These are phyloP conservation scores for Paracamarosporium sp. DNA, from an alignment of 2,329 filamentous ascomycete species.

Conservation along the genomic window DNA sequence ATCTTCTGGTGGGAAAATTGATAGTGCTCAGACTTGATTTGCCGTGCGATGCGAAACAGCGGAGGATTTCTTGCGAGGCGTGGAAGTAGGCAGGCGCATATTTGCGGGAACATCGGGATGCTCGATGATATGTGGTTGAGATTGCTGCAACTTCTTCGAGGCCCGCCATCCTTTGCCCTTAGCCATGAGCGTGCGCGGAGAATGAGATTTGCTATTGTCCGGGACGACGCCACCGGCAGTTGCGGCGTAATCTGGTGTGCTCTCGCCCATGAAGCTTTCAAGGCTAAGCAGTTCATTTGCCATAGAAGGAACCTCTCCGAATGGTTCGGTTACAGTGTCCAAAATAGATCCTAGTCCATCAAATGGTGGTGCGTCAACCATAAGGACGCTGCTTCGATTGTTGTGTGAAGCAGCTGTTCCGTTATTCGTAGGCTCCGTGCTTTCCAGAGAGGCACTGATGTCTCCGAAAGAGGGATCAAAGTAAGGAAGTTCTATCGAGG, in stretches of 20 bases:
- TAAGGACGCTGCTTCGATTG: background rate
- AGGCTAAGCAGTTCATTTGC: conserved; percentile 2
- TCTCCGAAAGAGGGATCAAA: background rate
- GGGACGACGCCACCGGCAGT: too few relatives aligned
- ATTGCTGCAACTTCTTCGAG: conserved; percentile 7
- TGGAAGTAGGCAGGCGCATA: background rate
- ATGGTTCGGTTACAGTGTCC: background rate
- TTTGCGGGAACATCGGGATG: conserved; percentile 11
- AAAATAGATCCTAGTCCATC: background rate
- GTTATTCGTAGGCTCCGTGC: background rate
- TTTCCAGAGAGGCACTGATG: too few relatives aligned
- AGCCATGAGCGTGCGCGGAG: conserved; percentile 1
- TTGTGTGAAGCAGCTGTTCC: background rate
- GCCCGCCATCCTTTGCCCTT: conserved; percentile 10
- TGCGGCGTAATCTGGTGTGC: background rate
- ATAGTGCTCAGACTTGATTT: too few relatives aligned
- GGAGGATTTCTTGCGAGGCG: background rate
- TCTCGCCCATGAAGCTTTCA: background rate
- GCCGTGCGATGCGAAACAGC: background rate
- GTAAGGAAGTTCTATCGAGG: background rate
- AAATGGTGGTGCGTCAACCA: conserved; percentile 4
- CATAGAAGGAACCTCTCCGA: background rate
- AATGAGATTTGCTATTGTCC: background rate
- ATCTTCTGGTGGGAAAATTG: too few relatives aligned
- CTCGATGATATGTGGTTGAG: background rate